A percentile compares a stretch with the other conserved stretches of the same genome.
phyloP scores from a whole-genome alignment of 2,329 filamentous ascomycete genomes.

The Fusarium sp. region DNA sequence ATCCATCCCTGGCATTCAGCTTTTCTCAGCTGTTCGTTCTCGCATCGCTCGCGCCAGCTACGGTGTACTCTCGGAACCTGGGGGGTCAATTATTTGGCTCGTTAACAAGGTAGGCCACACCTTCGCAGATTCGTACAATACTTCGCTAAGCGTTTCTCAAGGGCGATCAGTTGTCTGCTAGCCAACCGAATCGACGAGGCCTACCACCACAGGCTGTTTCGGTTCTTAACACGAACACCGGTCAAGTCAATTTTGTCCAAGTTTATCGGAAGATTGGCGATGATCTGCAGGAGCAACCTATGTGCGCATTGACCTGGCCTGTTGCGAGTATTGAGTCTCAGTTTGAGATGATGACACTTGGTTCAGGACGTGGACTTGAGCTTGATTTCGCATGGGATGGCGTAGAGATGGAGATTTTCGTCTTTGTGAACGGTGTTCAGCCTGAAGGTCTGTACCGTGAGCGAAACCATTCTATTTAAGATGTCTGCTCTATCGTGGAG shows the following conservation, averaged over 20 bases:
- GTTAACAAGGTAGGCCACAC: rapidly evolving
- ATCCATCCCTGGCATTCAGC: neutral
- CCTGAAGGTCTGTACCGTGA: neutral
- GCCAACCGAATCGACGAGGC: neutral
- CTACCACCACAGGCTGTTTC: neutral
- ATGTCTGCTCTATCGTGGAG: neutral
- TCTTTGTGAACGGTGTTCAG: neutral
- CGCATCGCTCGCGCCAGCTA: neutral
- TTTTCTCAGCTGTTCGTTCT: neutral
- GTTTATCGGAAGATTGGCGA: neutral
- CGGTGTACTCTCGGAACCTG: neutral
- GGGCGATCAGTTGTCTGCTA: neutral
- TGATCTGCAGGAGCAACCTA: rapidly evolving
- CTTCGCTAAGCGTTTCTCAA: neutral
- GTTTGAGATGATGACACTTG: neutral
- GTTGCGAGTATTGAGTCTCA: neutral
- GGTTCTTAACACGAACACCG: rapidly evolving
- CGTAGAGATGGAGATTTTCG: neutral
- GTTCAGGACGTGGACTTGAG: neutral
- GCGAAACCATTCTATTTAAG: neutral
- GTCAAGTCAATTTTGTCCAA: neutral
- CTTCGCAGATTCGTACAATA: neutral
- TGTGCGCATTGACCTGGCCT: neutral
- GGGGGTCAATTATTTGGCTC: neutral
- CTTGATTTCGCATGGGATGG: neutral